Evolutionary conservation across 495 filamentous ascomycete species (phyloP).

Genomic region (Bryoglossum gracile): DNA sequence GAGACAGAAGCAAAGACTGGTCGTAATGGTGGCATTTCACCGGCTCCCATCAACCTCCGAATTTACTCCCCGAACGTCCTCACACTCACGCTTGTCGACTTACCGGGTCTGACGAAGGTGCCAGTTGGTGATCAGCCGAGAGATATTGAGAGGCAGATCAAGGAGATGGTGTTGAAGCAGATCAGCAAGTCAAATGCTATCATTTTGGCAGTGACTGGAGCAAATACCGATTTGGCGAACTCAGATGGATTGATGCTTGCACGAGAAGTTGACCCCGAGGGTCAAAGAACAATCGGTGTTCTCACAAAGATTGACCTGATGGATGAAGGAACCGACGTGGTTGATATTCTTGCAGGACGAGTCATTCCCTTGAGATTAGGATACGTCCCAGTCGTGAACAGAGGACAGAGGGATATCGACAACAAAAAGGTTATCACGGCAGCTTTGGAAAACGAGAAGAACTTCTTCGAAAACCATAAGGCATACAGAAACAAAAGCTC

Average conservation of each 20-base stretch:
- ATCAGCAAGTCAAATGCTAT: conserved; percentile 98
- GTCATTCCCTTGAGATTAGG: conserved; percentile 94
- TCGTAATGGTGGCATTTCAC: conserved; percentile 91
- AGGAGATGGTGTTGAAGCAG: conserved; percentile 98
- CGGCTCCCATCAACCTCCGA: conserved; percentile 90
- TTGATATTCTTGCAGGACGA: conserved; percentile 96
- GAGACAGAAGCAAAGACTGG: conserved; percentile 97
- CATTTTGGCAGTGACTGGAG: conserved; percentile 91
- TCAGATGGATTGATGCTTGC: conserved; percentile 96
- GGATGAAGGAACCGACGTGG: conserved; percentile 98
- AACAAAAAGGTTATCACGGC: conserved; percentile 90
- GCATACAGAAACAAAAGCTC: conserved; percentile 97
- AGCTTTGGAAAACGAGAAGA: conserved; percentile 89
- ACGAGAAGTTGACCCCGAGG: conserved; percentile 94
- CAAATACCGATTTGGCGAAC: conserved; percentile 97
- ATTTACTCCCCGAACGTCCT: conserved; percentile 98
- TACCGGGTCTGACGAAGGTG: conserved; percentile 95
- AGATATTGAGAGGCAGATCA: conserved; percentile 96
- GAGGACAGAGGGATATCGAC: conserved; percentile 98
- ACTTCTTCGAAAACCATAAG: conserved; percentile 97
- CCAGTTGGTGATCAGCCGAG: conserved; percentile 97
- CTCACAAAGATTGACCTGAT: conserved; percentile 99
- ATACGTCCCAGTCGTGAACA: conserved; percentile 98
- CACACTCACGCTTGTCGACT: conserved; percentile 93
- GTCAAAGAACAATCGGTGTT: conserved; percentile 96